These are phyloP conservation scores for Pseudogymnoascus sp. DNA, from an alignment of 2,329 filamentous ascomycete species.

Conservation along the genomic window DNA sequence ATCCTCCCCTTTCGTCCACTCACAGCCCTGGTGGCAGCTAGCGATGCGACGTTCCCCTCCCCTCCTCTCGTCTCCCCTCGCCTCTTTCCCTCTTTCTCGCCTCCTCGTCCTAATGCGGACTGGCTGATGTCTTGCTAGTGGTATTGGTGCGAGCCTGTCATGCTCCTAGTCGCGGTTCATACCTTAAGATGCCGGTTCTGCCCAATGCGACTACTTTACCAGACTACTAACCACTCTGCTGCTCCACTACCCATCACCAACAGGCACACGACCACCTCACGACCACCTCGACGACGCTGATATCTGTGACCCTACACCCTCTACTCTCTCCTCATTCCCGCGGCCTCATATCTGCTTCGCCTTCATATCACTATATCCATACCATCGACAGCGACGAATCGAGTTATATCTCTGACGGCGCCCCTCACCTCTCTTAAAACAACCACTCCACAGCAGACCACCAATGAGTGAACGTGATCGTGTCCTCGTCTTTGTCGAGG, in stretches of 20 bases:
- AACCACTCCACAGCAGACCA: neutral
- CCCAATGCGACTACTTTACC: conserved; percentile 8
- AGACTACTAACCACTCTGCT: conserved; percentile 1
- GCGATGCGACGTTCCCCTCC: conserved; percentile 1
- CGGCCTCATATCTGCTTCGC: neutral
- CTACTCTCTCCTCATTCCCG: neutral
- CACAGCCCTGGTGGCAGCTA: neutral
- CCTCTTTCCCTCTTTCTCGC: conserved; percentile 4
- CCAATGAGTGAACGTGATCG: conserved; percentile 25
- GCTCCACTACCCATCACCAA: conserved; percentile 5
- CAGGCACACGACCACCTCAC: conserved; percentile 4
- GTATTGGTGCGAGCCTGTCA: neutral
- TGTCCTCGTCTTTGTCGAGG: conserved; percentile 26
- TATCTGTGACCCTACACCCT: neutral
- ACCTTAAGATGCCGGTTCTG: conserved; percentile 7
- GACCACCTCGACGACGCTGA: neutral
- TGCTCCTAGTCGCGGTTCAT: conserved; percentile 3
- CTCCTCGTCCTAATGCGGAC: neutral
- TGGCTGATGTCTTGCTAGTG: neutral
- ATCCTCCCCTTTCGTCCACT: conserved; percentile 1
- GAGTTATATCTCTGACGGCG: neutral
- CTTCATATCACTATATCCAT: neutral
- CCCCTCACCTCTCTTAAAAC: neutral
- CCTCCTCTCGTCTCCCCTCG: neutral
- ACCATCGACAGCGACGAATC: neutral